These are phyloP conservation scores for Rhodotorula diobovata DNA, from an alignment of 768 basidiomycete genomes.

Conservation along the genomic window DNA sequence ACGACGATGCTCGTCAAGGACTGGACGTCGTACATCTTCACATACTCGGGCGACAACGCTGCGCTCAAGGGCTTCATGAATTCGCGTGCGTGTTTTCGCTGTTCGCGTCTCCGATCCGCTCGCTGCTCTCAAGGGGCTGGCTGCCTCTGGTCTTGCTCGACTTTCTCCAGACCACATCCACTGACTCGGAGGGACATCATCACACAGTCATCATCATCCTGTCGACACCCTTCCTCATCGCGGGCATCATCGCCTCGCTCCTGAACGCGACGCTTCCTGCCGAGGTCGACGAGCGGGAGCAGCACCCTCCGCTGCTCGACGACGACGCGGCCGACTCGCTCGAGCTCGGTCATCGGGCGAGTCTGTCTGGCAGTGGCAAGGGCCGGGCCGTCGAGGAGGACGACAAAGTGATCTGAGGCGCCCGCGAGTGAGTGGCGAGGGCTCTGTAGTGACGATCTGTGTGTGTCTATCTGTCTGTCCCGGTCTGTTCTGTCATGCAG, in stretches of 20 bases:
- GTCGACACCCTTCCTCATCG: background rate
- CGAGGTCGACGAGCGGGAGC: background rate
- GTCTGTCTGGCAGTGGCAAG: background rate
- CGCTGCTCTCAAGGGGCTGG: background rate
- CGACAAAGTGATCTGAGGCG: background rate
- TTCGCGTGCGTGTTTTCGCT: background rate
- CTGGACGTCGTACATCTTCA: background rate
- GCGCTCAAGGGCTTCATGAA: background rate
- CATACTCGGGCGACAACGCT: background rate
- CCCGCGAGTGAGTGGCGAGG: no score
- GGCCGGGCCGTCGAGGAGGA: background rate
- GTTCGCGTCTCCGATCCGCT: background rate
- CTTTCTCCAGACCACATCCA: background rate
- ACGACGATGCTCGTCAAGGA: background rate
- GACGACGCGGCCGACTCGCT: background rate
- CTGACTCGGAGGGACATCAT: no score
- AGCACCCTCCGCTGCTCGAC: background rate
- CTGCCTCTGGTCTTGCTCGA: background rate
- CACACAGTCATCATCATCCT: background rate
- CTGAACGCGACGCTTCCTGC: background rate
- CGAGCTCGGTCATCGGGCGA: background rate
- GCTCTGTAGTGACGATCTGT: no score
- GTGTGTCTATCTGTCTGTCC: no score
- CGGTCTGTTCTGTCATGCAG: no score
- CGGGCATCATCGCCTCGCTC: background rate